These are phyloP conservation scores for Xerocomellus amylosporus DNA, from an alignment of 768 basidiomycete genomes.

Conservation along the genomic window DNA sequence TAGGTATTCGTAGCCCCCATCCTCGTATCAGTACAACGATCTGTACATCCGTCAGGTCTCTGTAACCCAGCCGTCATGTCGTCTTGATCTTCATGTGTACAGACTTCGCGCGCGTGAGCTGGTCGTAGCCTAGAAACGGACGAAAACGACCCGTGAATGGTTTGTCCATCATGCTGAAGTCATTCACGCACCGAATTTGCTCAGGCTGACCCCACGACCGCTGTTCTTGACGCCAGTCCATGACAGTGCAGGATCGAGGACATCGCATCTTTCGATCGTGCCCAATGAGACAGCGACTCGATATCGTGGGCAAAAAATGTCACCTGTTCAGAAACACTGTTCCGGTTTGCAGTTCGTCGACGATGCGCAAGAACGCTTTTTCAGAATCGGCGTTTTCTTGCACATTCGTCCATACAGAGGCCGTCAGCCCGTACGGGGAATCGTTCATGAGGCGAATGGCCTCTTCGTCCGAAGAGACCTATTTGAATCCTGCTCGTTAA, in stretches of 20 bases:
- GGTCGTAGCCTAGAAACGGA: slow-evolving; percentile 67
- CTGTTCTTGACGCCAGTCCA: slow-evolving; percentile 97
- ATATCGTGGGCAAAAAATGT: neutral
- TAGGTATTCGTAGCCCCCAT: neutral
- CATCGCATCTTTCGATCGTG: slow-evolving; percentile 63
- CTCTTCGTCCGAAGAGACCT: slow-evolving; percentile 84
- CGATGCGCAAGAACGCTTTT: slow-evolving; percentile 54
- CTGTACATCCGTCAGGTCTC: neutral
- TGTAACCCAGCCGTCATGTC: neutral
- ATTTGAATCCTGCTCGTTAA: neutral
- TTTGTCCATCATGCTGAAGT: neutral
- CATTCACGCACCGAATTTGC: slow-evolving; percentile 71
- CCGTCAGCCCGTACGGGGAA: slow-evolving; percentile 91
- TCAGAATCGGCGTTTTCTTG: slow-evolving; percentile 59
- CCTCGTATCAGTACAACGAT: neutral
- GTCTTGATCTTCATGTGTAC: slow-evolving; percentile 82
- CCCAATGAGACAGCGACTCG: neutral
- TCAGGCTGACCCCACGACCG: slow-evolving; percentile 87
- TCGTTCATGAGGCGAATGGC: slow-evolving; percentile 94
- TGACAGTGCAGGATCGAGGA: slow-evolving; percentile 85
- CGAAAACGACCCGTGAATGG: neutral
- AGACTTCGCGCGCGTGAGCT: slow-evolving; percentile 76
- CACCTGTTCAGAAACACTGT: slow-evolving; percentile 92
- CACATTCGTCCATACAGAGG: slow-evolving; percentile 89
- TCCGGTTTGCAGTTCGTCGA: slow-evolving; percentile 79